Conservation (phyloP, 2,329 filamentous ascomycete genomes). For the Arthroderma sp. region DNA sequence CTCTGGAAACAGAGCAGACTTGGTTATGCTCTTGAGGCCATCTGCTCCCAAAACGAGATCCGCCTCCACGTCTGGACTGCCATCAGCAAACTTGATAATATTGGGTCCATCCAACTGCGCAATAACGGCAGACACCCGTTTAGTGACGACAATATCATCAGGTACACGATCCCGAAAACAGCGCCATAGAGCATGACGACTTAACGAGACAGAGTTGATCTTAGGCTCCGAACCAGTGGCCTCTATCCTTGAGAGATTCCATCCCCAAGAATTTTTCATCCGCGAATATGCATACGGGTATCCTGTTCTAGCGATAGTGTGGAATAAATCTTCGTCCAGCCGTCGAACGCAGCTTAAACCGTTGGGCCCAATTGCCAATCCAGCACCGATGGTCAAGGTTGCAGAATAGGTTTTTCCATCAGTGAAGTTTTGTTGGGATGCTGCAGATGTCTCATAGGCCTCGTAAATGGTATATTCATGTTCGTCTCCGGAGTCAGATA, state of each 20-base stretch:
- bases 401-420: conserved; percentile 22
- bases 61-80: conserved; percentile 22
- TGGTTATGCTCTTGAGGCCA: conserved; percentile 29
- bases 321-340: conserved; percentile 26
- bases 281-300: conserved; percentile 25
- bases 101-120: conserved; percentile 19
- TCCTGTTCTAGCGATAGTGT: conserved; percentile 24
- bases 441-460: conserved; percentile 23
- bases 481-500: conserved; percentile 5
- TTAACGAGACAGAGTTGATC: conserved; percentile 26
- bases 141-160: conserved; percentile 24
- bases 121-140: conserved; percentile 23
- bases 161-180: conserved; percentile 28
- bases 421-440: conserved; percentile 13
- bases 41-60: conserved; percentile 36
- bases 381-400: conserved; percentile 28
- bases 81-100: conserved; percentile 26
- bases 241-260: conserved; percentile 21
- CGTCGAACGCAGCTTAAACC: conserved; percentile 30
- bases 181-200: conserved; percentile 31
- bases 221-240: conserved; percentile 8
- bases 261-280: conserved; percentile 28
- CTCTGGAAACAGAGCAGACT: conserved; percentile 28
- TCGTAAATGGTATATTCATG: conserved; percentile 33
- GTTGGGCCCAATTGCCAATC: conserved; percentile 30